Evolutionary conservation across 177 flowering plant genomes (phyloP).

Genomic region (Vitis hybrid): DNA sequence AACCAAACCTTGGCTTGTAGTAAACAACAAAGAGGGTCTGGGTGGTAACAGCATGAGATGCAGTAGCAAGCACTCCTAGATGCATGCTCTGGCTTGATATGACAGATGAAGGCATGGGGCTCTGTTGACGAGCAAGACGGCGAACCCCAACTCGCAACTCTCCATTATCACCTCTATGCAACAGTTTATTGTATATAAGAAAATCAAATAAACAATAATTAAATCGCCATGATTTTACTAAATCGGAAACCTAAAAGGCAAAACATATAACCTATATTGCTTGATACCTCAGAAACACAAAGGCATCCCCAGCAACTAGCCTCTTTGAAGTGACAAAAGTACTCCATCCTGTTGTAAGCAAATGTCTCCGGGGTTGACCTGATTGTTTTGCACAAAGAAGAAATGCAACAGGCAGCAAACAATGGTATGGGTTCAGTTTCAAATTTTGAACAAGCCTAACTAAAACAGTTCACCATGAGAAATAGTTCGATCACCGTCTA

Average conservation of each 20-base stretch:
- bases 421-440: too few species aligned
- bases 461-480: not conserved
- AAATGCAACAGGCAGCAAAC: not conserved
- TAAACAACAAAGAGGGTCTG: constrained; percentile 53
- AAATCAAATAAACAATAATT: too few species aligned
- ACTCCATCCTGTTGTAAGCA: constrained; percentile 79
- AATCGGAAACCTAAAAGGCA: too few species aligned
- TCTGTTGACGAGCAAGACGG: constrained; percentile 53
- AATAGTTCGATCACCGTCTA: not conserved
- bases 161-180: constrained; percentile 52
- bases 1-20: constrained; percentile 63
- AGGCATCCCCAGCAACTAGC: constrained; percentile 67
- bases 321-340: constrained; percentile 68
- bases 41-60: constrained; percentile 61
- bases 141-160: constrained; percentile 68
- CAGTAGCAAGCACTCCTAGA: constrained; percentile 79
- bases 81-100: constrained; percentile 80
- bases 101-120: constrained; percentile 63
- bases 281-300: constrained; percentile 58
- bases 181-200: not conserved
- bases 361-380: constrained; percentile 74
- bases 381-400: constrained; percentile 1
- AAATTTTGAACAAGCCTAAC: too few species aligned
- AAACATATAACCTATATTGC: too few species aligned
- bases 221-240: too few species aligned